Evolutionary conservation across 2,329 filamentous ascomycete species (phyloP), one percentile per base, ranked within the genome.

Genomic region (Paracamarosporium sp.): DNA sequence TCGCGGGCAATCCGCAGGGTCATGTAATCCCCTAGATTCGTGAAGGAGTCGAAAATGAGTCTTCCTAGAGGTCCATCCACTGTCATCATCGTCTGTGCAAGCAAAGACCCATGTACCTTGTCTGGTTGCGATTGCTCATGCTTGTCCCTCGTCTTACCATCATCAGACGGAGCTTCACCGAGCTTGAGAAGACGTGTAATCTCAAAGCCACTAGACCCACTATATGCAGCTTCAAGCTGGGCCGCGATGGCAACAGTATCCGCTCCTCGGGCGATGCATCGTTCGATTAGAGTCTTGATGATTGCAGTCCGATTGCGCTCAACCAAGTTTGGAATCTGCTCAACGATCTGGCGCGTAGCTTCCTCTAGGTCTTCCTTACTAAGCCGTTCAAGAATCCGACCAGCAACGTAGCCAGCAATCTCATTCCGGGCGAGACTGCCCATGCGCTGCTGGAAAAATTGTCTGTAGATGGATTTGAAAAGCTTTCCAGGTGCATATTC

Each of bases 401-500:
- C 90, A 20, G 92, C 92, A 0, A 96, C 90, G 70, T 97, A 98
- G 24, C 88, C 90, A 5, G 95, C 93, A 47, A 93, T 90, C 67
- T 96, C 93, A 73, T 98, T 98, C 56, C 93, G 89, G 5, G 94
- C 86, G 57, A 97, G 85, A 36, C 87, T 90, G 22, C 88, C 88
- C 67, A 98, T 90, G 25, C 92, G 87, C 13, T 90, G 88, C 60
- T 89, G 90, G 76, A 98, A 90, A 63, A 93, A 86, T 64, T 89
- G 88, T 56, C 85, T 87, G 78, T 96, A 94, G 5, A 99, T 83
- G 13, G 87, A 86, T 77, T 97, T 97, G 85, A 98, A 99, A 31
- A 93, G 79, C 77, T 95, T 97, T 41, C 91, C 93, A 0, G 95
- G 93, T 15, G 89, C 87, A 71, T 90, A 85, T 25, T 88, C 85